A percentile compares a stretch with the other conserved stretches of the same genome.
phyloP scores from a whole-genome alignment of 1,284 basidiomycete genomes.

The Sporisorium scitamineum region DNA sequence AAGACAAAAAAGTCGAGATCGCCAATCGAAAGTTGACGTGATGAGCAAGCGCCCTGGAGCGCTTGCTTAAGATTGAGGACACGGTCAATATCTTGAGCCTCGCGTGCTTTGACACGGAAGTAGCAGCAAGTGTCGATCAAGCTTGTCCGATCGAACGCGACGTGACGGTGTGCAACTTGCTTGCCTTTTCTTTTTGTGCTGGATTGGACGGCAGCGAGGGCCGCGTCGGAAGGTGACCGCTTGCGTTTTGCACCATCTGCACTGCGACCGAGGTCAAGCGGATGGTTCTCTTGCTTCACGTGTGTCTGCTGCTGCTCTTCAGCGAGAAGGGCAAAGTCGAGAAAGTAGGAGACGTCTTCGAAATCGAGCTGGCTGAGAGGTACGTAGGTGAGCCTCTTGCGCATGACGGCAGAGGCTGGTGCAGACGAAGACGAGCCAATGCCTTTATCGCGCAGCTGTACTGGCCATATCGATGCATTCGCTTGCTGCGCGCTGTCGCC shows the following conservation, averaged over 20 bases:
- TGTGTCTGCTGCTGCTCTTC: background rate
- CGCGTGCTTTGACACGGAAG: constrained; percentile 30
- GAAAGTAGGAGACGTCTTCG: constrained; percentile 41
- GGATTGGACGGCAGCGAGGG: background rate
- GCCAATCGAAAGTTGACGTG: background rate
- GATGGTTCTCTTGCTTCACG: background rate
- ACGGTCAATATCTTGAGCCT: constrained; percentile 15
- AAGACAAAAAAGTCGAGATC: constrained; percentile 16
- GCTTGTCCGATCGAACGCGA: background rate
- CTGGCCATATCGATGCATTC: constrained; percentile 37
- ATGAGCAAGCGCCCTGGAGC: background rate
- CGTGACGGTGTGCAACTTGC: background rate
- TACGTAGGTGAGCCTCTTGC: constrained; percentile 11
- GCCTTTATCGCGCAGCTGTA: constrained; percentile 28
- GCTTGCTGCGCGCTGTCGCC: background rate
- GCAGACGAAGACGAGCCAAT: background rate
- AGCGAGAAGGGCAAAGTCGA: constrained; percentile 26
- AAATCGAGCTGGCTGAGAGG: constrained; percentile 35
- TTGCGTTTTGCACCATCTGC: constrained; percentile 12
- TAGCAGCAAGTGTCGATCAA: constrained; percentile 31
- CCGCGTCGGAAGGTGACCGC: constrained; percentile 3
- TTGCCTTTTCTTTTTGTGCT: constrained; percentile 10
- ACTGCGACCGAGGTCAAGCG: background rate
- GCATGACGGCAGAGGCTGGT: background rate
- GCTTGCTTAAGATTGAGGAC: constrained; percentile 25